Conservation (phyloP, 768 basidiomycete genomes). For the Collybia mongolica region DNA sequence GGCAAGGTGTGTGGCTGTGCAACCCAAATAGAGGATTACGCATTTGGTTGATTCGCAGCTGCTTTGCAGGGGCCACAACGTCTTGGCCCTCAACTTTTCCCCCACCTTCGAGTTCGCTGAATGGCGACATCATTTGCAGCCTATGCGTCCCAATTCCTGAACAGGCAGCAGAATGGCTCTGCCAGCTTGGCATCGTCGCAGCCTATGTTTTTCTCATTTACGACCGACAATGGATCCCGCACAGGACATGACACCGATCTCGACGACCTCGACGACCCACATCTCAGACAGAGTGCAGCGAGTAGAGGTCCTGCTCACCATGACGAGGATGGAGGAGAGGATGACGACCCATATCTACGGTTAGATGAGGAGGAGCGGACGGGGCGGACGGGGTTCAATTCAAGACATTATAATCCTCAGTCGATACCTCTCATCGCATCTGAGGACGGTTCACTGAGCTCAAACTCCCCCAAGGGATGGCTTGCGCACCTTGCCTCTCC, state of each 20-base stretch:
- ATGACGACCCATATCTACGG: slow-evolving; percentile 76
- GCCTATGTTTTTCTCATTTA: slow-evolving; percentile 88
- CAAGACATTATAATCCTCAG: slow-evolving; percentile 28
- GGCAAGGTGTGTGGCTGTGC: too few relatives aligned
- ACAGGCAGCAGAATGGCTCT: slow-evolving; percentile 45
- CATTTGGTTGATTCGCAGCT: slow-evolving; percentile 2
- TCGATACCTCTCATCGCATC: slow-evolving; percentile 36
- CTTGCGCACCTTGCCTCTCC: slow-evolving; percentile 75
- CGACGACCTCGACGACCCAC: slow-evolving; percentile 78
- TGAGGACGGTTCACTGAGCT: slow-evolving; percentile 29
- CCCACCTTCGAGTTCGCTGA: slow-evolving; percentile 18
- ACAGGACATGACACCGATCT: slow-evolving; percentile 47
- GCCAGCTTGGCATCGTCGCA: slow-evolving; percentile 63
- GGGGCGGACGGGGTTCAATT: slow-evolving; percentile 27
- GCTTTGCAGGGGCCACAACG: slow-evolving; percentile 13
- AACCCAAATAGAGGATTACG: too few relatives aligned
- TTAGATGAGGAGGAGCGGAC: slow-evolving; percentile 63
- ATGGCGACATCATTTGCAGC: slow-evolving; percentile 75
- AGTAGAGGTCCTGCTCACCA: slow-evolving; percentile 31
- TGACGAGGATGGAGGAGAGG: slow-evolving; percentile 39
- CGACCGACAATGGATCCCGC: slow-evolving; percentile 67
- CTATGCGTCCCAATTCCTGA: slow-evolving; percentile 82
- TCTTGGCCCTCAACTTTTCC: slow-evolving; percentile 4
- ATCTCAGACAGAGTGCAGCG: slow-evolving; percentile 45
- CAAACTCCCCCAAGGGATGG: slow-evolving; percentile 56